Conservation (phyloP, 306 rosid genomes). For the Senna tora region DNA sequence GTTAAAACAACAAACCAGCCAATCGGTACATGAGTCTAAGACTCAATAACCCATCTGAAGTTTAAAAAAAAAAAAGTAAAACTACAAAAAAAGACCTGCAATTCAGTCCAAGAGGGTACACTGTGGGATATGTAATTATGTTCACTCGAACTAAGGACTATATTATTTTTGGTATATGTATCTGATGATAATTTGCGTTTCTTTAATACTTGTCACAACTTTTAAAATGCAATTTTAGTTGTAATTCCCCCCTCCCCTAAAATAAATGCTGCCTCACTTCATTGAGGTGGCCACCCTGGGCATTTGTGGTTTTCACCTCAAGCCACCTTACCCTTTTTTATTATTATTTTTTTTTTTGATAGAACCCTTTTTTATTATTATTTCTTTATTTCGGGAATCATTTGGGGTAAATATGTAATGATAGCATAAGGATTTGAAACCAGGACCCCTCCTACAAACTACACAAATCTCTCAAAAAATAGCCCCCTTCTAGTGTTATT, state of each 20-base stretch:
- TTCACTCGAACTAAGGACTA: slow-evolving; percentile 17
- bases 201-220: not conserved
- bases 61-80: not conserved
- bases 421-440: not conserved
- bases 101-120: slow-evolving; percentile 11
- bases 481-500: too few species aligned
- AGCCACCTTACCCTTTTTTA: not conserved
- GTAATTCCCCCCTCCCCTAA: not conserved
- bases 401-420: not conserved
- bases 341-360: too few species aligned
- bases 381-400: not conserved
- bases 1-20: slow-evolving; percentile 13
- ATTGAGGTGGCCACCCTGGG: not conserved
- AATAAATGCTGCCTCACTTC: not conserved
- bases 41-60: slow-evolving; percentile 9
- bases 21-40: not conserved
- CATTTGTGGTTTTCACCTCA: not conserved
- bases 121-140: not conserved
- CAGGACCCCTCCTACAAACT: not conserved
- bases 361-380: too few species aligned
- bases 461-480: not conserved
- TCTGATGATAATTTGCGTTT: not conserved
- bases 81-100: not conserved
- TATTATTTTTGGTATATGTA: not conserved
- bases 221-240: not conserved